A percentile compares a stretch with the other conserved stretches of the same genome.
Evolutionary conservation across 352 stramenopile species (phyloP).

Genomic region (Blastocystis sp.): DNA sequence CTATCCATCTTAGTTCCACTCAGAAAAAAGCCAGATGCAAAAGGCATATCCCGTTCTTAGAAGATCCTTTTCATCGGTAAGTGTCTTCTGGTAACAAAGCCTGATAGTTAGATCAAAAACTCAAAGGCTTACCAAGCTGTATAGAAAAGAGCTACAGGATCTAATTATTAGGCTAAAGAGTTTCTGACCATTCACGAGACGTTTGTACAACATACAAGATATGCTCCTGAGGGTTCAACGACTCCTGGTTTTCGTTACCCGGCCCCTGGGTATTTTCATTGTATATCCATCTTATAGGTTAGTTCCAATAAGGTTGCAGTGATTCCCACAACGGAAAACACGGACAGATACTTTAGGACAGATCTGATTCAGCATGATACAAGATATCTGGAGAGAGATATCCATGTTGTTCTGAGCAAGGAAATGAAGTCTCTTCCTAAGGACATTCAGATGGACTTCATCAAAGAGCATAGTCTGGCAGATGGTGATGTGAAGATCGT

Average conservation of each 20-base stretch:
- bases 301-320: slow-evolving; percentile 24
- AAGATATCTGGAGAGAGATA: slow-evolving; percentile 35
- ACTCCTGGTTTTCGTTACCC: slow-evolving; percentile 42
- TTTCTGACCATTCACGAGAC: slow-evolving; percentile 27
- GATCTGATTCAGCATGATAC: slow-evolving; percentile 60
- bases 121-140: slow-evolving; percentile 55
- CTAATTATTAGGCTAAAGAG: slow-evolving; percentile 18
- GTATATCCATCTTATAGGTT: not conserved
- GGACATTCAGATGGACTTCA: slow-evolving; percentile 9
- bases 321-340: slow-evolving; percentile 40
- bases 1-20: not conserved
- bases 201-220: slow-evolving; percentile 38
- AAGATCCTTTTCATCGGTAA: slow-evolving; percentile 50
- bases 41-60: slow-evolving; percentile 43
- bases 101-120: slow-evolving; percentile 51
- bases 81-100: not conserved
- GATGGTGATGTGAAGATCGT: slow-evolving; percentile 19
- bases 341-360: slow-evolving; percentile 41
- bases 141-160: not conserved
- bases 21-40: slow-evolving; percentile 15
- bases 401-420: slow-evolving; percentile 39
- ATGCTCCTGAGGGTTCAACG: slow-evolving; percentile 49
- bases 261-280: slow-evolving; percentile 13
- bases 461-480: slow-evolving; percentile 4
- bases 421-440: slow-evolving; percentile 49